These are phyloP conservation scores for Moringa oleifera DNA, from an alignment of 345 rosid genomes.

Conservation along the genomic window DNA sequence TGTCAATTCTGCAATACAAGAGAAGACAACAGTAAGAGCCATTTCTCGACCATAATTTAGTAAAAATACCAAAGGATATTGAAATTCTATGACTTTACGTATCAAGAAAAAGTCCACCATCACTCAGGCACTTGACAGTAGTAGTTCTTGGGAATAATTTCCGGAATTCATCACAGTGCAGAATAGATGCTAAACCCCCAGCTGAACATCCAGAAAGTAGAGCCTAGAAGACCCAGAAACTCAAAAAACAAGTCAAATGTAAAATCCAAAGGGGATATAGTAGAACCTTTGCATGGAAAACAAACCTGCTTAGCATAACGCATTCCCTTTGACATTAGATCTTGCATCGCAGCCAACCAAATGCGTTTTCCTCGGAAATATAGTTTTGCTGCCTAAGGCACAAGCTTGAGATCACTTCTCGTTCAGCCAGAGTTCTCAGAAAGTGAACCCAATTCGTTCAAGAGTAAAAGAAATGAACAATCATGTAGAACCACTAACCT, in stretches of 20 bases:
- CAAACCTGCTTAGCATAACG: conserved; percentile 49
- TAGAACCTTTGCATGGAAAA: neutral
- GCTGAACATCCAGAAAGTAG: conserved; percentile 79
- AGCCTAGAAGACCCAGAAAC: conserved; percentile 28
- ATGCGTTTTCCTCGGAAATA: conserved; percentile 68
- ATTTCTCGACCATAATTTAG: neutral
- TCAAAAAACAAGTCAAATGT: neutral
- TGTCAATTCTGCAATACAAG: conserved; percentile 34
- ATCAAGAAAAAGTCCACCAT: conserved; percentile 71
- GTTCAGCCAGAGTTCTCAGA: neutral
- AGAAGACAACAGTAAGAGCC: conserved; percentile 1
- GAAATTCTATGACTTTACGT: conserved; percentile 26
- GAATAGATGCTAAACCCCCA: conserved; percentile 64
- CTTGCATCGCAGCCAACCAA: conserved; percentile 64
- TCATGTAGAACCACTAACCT: conserved; percentile 28
- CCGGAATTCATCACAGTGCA: conserved; percentile 66
- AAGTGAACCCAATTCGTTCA: too few relatives aligned
- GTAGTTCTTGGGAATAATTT: conserved; percentile 37
- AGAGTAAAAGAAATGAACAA: neutral
- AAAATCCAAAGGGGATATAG: neutral
- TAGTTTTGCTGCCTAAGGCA: conserved; percentile 43
- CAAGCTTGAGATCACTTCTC: neutral
- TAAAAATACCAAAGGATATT: neutral
- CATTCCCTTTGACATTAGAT: conserved; percentile 63
- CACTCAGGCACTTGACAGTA: conserved; percentile 71